These are phyloP conservation scores for Waitea zeae DNA, from an alignment of 1,284 basidiomycete genomes.

Conservation along the genomic window DNA sequence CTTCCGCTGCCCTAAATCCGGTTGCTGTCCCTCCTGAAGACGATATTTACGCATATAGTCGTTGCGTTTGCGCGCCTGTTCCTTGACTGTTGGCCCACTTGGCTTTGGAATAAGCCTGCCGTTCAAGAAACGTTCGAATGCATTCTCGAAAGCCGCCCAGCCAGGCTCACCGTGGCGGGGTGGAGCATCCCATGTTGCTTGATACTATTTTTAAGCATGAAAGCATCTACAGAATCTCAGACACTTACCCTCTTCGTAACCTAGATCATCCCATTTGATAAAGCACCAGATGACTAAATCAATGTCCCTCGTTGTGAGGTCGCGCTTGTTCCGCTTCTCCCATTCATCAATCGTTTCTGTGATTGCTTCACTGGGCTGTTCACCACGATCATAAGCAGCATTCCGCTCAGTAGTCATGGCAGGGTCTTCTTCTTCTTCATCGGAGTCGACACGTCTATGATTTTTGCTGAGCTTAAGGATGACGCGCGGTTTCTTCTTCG, in stretches of 20 bases:
- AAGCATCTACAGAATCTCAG: slow-evolving; percentile 1
- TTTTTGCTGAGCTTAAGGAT: slow-evolving; percentile 10
- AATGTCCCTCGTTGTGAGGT: slow-evolving; percentile 33
- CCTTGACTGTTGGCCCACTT: slow-evolving; percentile 22
- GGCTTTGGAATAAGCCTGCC: slow-evolving; percentile 30
- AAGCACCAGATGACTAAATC: slow-evolving; percentile 59
- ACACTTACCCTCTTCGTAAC: slow-evolving; percentile 69
- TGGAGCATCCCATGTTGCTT: slow-evolving; percentile 86
- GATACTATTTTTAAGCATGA: background rate
- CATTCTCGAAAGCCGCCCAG: slow-evolving; percentile 47
- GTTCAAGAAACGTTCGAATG: slow-evolving; percentile 47
- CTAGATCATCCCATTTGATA: slow-evolving; percentile 82
- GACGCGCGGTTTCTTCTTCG: slow-evolving; percentile 10
- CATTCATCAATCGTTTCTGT: slow-evolving; percentile 43
- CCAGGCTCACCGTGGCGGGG: slow-evolving; percentile 37
- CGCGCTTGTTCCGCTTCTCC: slow-evolving; percentile 26
- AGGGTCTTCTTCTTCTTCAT: slow-evolving; percentile 14
- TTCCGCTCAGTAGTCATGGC: slow-evolving; percentile 18
- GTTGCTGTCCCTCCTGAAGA: slow-evolving; percentile 29
- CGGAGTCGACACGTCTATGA: slow-evolving; percentile 10
- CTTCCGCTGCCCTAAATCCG: slow-evolving; percentile 45
- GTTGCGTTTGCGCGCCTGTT: slow-evolving; percentile 25
- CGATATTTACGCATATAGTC: slow-evolving; percentile 25
- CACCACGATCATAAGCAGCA: slow-evolving; percentile 32
- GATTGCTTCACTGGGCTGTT: slow-evolving; percentile 30